phyloP scores from a whole-genome alignment of 2,329 filamentous ascomycete species.

The Diaporthe amygdali region DNA sequence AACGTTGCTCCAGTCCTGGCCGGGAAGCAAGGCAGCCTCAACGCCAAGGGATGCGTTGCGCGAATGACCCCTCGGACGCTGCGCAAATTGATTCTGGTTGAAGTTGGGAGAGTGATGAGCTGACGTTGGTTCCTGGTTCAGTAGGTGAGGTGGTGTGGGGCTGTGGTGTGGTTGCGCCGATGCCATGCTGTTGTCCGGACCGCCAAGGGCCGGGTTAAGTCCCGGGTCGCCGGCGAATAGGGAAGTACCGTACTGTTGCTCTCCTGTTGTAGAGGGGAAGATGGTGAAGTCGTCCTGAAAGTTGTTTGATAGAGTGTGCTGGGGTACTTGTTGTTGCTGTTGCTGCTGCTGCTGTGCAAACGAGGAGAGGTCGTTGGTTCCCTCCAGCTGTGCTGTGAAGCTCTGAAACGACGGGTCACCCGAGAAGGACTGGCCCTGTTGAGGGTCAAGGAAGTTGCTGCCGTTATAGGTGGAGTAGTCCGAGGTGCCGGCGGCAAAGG shows the following conservation, averaged over 20 bases:
- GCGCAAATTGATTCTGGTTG: constrained; percentile 59
- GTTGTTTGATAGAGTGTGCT: constrained; percentile 53
- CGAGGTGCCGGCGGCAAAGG: constrained; percentile 45
- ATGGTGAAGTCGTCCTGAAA: constrained; percentile 65
- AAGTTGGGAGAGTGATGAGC: constrained; percentile 63
- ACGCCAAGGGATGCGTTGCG: constrained; percentile 63
- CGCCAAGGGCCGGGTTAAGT: constrained; percentile 49
- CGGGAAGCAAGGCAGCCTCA: constrained; percentile 59
- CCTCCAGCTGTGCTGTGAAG: constrained; percentile 50
- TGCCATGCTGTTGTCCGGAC: constrained; percentile 57
- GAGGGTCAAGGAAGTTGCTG: constrained; percentile 54
- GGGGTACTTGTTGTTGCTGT: constrained; percentile 48
- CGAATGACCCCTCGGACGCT: constrained; percentile 53
- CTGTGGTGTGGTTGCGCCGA: constrained; percentile 61
- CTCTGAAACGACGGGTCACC: constrained; percentile 45
- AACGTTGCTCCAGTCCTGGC: constrained; percentile 57
- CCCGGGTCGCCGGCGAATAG: constrained; percentile 59
- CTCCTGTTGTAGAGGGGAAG: constrained; percentile 60
- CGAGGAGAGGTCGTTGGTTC: constrained; percentile 43
- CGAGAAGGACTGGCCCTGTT: constrained; percentile 48
- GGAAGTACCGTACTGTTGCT: constrained; percentile 65
- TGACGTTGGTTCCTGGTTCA: constrained; percentile 55
- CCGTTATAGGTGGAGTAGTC: constrained; percentile 51
- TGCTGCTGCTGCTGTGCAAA: constrained; percentile 49
- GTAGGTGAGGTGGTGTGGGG: constrained; percentile 60